Conservation (phyloP, 2,329 filamentous ascomycete species). For the Alternaria gaisen region DNA sequence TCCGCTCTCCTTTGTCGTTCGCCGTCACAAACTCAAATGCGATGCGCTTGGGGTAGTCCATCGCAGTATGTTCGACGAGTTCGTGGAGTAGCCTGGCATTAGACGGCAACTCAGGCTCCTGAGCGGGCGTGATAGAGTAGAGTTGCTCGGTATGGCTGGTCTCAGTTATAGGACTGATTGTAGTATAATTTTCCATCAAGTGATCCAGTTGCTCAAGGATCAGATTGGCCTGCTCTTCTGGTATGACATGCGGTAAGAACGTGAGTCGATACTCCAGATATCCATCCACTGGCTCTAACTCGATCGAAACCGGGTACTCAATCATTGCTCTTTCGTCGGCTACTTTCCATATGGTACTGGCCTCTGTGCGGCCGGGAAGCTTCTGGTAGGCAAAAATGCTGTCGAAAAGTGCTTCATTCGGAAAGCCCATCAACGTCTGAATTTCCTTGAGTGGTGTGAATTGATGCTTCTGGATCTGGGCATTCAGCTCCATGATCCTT, state of each 20-base stretch:
- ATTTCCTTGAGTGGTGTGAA: slow-evolving; percentile 75
- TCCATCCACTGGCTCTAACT: slow-evolving; percentile 69
- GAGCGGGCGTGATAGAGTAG: slow-evolving; percentile 73
- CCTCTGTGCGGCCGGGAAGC: slow-evolving; percentile 36
- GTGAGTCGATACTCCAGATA: slow-evolving; percentile 71
- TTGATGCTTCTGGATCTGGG: slow-evolving; percentile 72
- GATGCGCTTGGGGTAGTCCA: slow-evolving; percentile 63
- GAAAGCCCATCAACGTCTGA: slow-evolving; percentile 73
- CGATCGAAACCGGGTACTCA: slow-evolving; percentile 83
- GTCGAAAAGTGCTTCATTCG: slow-evolving; percentile 77
- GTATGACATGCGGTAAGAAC: slow-evolving; percentile 70
- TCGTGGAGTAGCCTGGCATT: slow-evolving; percentile 73
- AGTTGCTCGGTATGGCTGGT: slow-evolving; percentile 51
- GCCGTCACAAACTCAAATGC: slow-evolving; percentile 79
- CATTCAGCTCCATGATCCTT: slow-evolving; percentile 72
- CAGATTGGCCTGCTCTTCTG: slow-evolving; percentile 70
- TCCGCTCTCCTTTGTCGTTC: slow-evolving; percentile 58
- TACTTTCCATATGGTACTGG: slow-evolving; percentile 64
- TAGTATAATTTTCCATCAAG: slow-evolving; percentile 64
- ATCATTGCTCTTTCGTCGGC: slow-evolving; percentile 72
- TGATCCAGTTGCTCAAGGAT: slow-evolving; percentile 77
- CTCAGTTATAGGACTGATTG: slow-evolving; percentile 54
- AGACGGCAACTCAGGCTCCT: slow-evolving; percentile 65
- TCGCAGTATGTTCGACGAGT: slow-evolving; percentile 74
- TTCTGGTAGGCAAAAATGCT: slow-evolving; percentile 87